phyloP scores from a whole-genome alignment of 176 grass and related monocot species.

The Musa beccarii region DNA sequence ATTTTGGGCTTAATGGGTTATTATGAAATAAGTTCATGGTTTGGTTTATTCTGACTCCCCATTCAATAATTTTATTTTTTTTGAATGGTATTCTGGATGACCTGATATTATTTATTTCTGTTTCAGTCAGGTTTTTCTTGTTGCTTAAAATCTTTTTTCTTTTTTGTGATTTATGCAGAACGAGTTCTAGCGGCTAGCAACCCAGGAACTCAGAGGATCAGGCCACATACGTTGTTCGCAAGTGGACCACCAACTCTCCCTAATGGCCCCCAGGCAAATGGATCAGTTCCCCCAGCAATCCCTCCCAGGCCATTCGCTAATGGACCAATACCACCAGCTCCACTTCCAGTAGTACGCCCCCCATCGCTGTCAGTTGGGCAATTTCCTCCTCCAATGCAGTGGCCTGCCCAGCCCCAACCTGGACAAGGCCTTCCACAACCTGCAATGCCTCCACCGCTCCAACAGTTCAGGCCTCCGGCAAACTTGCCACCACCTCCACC shows the following conservation, averaged over 20 bases:
- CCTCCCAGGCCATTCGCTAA: slow-evolving; percentile 64
- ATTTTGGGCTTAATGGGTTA: too few relatives aligned
- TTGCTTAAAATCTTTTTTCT: slow-evolving; percentile 18
- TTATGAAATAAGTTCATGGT: too few relatives aligned
- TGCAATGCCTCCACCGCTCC: background rate
- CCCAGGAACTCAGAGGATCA: slow-evolving; percentile 65
- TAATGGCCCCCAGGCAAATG: slow-evolving; percentile 32
- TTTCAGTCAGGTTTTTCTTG: slow-evolving; percentile 24
- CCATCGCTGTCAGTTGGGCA: slow-evolving; percentile 41
- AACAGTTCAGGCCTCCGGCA: slow-evolving; percentile 25
- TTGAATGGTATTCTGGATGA: background rate
- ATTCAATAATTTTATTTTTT: background rate
- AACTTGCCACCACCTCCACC: slow-evolving; percentile 52
- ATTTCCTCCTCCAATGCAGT: slow-evolving; percentile 68
- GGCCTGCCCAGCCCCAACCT: slow-evolving; percentile 44
- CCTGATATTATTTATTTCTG: slow-evolving; percentile 3
- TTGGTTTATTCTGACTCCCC: background rate
- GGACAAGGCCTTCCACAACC: slow-evolving; percentile 25
- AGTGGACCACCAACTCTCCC: slow-evolving; percentile 61
- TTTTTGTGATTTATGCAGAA: slow-evolving; percentile 47
- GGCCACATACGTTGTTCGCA: slow-evolving; percentile 84
- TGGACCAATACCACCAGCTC: slow-evolving; percentile 32
- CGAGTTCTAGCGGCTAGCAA: slow-evolving; percentile 68
- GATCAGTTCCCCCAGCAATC: slow-evolving; percentile 29
- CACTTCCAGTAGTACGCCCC: slow-evolving; percentile 39